Conservation (phyloP, 352 stramenopile species). For the Elongisporangium prolatum region DNA sequence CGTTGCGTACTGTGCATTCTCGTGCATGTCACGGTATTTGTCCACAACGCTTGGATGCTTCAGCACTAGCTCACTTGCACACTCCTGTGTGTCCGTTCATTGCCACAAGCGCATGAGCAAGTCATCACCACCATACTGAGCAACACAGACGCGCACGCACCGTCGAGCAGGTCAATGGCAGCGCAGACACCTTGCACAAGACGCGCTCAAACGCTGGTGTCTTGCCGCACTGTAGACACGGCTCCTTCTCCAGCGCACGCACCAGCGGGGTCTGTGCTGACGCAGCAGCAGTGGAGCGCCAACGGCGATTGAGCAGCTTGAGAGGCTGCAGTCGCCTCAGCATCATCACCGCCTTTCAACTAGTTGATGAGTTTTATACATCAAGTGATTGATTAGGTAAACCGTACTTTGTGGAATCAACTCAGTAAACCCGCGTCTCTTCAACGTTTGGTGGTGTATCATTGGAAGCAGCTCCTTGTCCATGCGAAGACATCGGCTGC, state of each 20-base stretch:
- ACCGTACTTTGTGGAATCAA: neutral
- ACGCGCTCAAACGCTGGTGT: constrained; percentile 14
- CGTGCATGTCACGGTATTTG: constrained; percentile 35
- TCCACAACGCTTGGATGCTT: constrained; percentile 19
- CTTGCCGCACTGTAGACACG: constrained; percentile 44
- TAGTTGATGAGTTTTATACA: neutral
- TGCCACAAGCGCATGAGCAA: neutral
- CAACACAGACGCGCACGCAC: constrained; percentile 4
- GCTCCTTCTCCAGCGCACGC: constrained; percentile 24
- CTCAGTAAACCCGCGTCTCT: neutral
- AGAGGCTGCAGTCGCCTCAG: neutral
- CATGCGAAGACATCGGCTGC: neutral
- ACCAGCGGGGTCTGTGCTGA: constrained; percentile 12
- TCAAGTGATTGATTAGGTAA: neutral
- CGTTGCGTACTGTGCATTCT: constrained; percentile 35
- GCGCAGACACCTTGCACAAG: constrained; percentile 23
- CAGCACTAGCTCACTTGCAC: constrained; percentile 19
- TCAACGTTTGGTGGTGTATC: neutral
- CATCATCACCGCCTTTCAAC: neutral
- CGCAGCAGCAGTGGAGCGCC: neutral
- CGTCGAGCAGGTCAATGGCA: constrained; percentile 49
- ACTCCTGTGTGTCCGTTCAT: constrained; percentile 22
- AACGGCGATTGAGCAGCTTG: neutral
- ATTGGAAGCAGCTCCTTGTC: neutral
- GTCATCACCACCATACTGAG: too few relatives aligned